phyloP scores from a whole-genome alignment of 208 protist species.

The Crithidia sp. region DNA sequence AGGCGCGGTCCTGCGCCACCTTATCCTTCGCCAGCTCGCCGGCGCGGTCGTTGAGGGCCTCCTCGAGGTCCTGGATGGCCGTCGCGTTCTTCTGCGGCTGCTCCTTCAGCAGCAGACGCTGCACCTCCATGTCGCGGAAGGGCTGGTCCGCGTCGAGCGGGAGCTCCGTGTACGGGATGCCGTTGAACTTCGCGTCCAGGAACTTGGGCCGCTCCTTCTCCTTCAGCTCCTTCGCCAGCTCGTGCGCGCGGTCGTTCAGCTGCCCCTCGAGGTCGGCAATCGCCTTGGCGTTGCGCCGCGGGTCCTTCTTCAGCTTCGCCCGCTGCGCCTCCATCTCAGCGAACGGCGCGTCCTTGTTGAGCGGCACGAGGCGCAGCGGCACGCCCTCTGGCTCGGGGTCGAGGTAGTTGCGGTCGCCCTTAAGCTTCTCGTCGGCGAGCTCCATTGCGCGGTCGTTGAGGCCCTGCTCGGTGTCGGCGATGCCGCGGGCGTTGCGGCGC shows the following conservation, averaged over 20 bases:
- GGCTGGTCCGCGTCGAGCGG: conserved; percentile 56
- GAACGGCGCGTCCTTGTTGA: conserved; percentile 58
- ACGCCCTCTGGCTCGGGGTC: conserved; percentile 68
- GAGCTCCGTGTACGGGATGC: conserved; percentile 64
- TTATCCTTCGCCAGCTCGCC: conserved; percentile 64
- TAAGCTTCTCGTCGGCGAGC: conserved; percentile 53
- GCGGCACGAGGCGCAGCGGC: conserved; percentile 55
- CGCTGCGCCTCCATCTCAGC: conserved; percentile 56
- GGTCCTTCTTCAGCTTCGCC: conserved; percentile 64
- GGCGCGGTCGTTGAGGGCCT: conserved; percentile 72
- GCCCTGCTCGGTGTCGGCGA: conserved; percentile 56
- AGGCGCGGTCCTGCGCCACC: conserved; percentile 59
- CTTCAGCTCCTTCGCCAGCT: conserved; percentile 63
- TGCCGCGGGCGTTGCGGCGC: conserved; percentile 54
- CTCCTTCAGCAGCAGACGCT: conserved; percentile 57
- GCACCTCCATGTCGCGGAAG: conserved; percentile 69
- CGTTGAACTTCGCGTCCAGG: conserved; percentile 49
- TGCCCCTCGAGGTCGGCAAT: conserved; percentile 60
- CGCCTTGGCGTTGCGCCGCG: conserved; percentile 41
- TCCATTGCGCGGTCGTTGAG: conserved; percentile 69
- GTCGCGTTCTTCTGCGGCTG: conserved; percentile 49
- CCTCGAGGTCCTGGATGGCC: conserved; percentile 67
- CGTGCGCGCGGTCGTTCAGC: conserved; percentile 65
- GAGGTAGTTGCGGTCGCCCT: conserved; percentile 64
- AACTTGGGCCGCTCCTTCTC: conserved; percentile 62